These are phyloP conservation scores for Centella asiatica DNA, from an alignment of 129 eudicot species.

Conservation along the genomic window DNA sequence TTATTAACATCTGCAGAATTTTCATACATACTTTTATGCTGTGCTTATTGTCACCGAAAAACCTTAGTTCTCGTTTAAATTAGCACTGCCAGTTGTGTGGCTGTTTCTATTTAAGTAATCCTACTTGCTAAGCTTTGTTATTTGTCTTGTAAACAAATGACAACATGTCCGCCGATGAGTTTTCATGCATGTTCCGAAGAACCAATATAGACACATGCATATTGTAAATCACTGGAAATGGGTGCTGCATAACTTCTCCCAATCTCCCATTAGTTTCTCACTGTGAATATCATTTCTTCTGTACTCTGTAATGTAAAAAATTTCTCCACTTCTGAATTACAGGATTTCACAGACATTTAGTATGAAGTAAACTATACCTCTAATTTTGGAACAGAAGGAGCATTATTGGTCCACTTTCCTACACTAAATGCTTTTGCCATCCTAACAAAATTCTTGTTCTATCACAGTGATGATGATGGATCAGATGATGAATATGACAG, in stretches of 20 bases:
- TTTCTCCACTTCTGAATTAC: too few species aligned
- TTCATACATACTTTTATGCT: too few species aligned
- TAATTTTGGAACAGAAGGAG: too few species aligned
- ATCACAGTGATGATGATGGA: conserved; percentile 49
- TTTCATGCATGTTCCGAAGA: neutral
- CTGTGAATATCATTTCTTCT: too few species aligned
- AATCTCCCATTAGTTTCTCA: too few species aligned
- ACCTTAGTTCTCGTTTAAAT: too few species aligned
- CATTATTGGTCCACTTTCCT: neutral
- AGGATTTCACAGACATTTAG: too few species aligned
- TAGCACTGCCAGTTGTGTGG: neutral
- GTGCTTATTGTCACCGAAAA: neutral
- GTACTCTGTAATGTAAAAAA: too few species aligned
- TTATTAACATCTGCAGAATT: neutral
- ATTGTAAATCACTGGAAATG: neutral
- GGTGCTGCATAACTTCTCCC: neutral
- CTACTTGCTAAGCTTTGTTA: too few species aligned
- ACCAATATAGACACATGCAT: neutral
- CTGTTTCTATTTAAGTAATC: too few species aligned
- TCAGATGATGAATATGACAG: conserved; percentile 72
- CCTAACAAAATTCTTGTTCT: neutral
- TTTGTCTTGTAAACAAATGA: neutral
- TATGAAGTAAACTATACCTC: too few species aligned
- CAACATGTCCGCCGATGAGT: neutral
- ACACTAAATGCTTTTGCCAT: neutral